These are phyloP conservation scores for Fusarium lateritium DNA, from an alignment of 2,329 filamentous ascomycete species.

Conservation along the genomic window DNA sequence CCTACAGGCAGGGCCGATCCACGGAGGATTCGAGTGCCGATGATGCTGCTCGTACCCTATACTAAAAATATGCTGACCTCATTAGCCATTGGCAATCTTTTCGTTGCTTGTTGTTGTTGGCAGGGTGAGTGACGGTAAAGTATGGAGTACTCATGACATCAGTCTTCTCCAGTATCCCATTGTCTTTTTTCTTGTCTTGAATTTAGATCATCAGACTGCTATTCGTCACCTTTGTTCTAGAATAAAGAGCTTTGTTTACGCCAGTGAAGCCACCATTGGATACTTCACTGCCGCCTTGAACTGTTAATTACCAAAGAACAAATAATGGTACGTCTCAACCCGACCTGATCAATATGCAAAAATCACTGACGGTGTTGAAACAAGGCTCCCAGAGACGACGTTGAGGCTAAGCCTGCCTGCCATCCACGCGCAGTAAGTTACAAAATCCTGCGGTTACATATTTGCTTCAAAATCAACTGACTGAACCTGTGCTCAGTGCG, in stretches of 20 bases:
- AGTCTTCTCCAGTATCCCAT: constrained; percentile 2
- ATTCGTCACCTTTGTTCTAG: not conserved
- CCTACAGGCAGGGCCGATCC: not conserved
- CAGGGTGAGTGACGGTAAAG: not conserved
- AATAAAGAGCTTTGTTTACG: not conserved
- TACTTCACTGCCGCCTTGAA: not conserved
- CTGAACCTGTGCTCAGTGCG: constrained; percentile 72
- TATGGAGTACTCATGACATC: constrained; percentile 31
- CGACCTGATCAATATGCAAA: not conserved
- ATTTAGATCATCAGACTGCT: not conserved
- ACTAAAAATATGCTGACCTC: constrained; percentile 15
- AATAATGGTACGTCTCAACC: constrained; percentile 25
- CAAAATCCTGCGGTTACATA: not conserved
- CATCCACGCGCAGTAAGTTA: constrained; percentile 83
- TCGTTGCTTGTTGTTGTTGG: not conserved
- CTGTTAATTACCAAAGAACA: too few species aligned
- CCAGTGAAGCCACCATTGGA: not conserved
- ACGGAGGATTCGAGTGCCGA: constrained; percentile 8
- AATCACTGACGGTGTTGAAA: constrained; percentile 16
- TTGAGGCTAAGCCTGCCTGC: constrained; percentile 83
- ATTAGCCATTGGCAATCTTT: constrained; percentile 2
- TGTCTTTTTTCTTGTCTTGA: not conserved
- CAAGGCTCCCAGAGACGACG: constrained; percentile 72
- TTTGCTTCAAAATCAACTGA: not conserved
- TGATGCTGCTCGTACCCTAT: constrained; percentile 6